Conservation (phyloP, 768 basidiomycete genomes). For the Daedaleopsis nitida region DNA sequence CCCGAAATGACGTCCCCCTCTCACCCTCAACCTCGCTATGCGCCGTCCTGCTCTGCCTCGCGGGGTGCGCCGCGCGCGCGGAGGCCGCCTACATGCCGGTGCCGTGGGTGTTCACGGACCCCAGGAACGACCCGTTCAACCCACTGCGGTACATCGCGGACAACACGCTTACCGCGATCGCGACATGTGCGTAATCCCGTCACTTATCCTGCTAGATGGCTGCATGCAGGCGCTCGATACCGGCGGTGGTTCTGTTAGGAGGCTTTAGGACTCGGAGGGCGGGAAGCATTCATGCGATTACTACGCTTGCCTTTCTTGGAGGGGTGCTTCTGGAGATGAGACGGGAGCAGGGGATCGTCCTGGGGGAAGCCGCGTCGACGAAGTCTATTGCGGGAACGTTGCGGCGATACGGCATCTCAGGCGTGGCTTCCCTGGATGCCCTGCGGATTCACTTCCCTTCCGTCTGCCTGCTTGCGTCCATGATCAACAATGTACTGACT, state of each 20-base stretch:
- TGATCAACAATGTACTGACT: not conserved
- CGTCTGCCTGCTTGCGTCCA: not conserved
- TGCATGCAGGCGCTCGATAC: not conserved
- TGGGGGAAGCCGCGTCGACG: not conserved
- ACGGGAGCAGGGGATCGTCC: not conserved
- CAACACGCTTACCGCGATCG: conserved; percentile 51
- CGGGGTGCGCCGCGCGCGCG: conserved; percentile 2
- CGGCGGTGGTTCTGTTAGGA: too few species aligned
- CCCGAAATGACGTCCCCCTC: not conserved
- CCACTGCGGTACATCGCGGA: conserved; percentile 57
- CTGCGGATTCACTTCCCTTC: too few species aligned
- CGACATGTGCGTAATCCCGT: conserved; percentile 43
- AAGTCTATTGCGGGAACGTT: not conserved
- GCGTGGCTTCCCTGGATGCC: not conserved
- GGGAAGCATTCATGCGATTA: not conserved
- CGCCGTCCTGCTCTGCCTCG: conserved; percentile 5
- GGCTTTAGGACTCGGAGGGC: not conserved
- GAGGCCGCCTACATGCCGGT: conserved; percentile 35
- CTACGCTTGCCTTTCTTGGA: conserved; percentile 6
- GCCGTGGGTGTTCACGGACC: conserved; percentile 38
- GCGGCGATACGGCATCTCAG: not conserved
- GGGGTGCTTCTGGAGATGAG: not conserved
- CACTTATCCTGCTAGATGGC: not conserved
- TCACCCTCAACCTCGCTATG: not conserved
- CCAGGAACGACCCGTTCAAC: conserved; percentile 54